These are phyloP conservation scores for Ilex aquifolium DNA, from an alignment of 257 asterid genomes.

Conservation along the genomic window DNA sequence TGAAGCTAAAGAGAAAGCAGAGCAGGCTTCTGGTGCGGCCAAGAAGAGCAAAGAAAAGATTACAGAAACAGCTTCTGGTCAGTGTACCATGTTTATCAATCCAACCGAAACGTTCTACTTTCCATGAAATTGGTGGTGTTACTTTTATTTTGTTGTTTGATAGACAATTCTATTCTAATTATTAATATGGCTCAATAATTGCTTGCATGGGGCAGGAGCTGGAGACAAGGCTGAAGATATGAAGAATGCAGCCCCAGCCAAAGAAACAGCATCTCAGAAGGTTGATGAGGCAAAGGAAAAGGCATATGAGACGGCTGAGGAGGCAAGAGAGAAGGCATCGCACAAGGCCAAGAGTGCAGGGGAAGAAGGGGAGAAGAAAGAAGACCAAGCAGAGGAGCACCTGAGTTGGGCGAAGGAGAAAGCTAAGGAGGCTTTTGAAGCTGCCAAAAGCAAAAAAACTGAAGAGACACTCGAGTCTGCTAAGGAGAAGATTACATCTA, in stretches of 20 bases:
- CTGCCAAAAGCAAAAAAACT: neutral
- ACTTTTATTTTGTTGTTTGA: neutral
- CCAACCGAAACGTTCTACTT: neutral
- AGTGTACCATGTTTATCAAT: neutral
- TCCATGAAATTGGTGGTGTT: neutral
- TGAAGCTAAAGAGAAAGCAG: constrained; percentile 15
- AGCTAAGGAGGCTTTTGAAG: neutral
- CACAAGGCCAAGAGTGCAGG: neutral
- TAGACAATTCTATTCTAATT: neutral
- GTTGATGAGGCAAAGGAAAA: constrained; percentile 6
- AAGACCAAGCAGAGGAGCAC: neutral
- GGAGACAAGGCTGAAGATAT: constrained; percentile 20
- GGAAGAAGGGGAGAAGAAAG: neutral
- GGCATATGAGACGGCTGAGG: constrained; percentile 4
- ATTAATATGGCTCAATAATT: too few relatives aligned
- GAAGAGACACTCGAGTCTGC: neutral
- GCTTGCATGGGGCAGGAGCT: constrained; percentile 5
- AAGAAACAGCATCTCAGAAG: constrained; percentile 3
- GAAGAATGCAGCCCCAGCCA: constrained; percentile 7
- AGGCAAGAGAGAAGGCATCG: constrained; percentile 2
- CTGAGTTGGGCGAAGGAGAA: constrained; percentile 4
- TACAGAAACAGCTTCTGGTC: constrained; percentile 30
- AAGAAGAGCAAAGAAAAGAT: constrained; percentile 23
- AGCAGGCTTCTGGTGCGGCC: constrained; percentile 21
- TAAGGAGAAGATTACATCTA: too few relatives aligned